These are phyloP conservation scores for Pisolithus albus DNA, from an alignment of 768 basidiomycete genomes.

Conservation along the genomic window DNA sequence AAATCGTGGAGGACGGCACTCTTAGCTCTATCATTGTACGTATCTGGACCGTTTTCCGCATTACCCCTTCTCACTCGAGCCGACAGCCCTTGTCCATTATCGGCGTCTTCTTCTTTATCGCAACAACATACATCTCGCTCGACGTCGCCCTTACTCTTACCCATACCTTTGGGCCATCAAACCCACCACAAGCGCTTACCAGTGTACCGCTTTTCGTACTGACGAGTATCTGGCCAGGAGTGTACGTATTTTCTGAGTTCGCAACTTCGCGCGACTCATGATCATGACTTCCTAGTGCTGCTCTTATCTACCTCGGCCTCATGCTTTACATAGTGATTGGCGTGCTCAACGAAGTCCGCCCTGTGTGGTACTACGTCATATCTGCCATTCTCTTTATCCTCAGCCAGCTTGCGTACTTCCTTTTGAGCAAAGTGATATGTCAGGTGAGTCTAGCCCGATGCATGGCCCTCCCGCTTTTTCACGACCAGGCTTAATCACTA, in stretches of 20 bases:
- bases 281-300: constrained; percentile 39
- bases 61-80: not conserved
- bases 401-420: constrained; percentile 76
- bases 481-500: constrained; percentile 6
- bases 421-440: constrained; percentile 75
- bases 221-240: constrained; percentile 72
- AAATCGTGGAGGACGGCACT: constrained; percentile 89
- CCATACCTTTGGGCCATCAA: constrained; percentile 48
- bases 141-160: constrained; percentile 74
- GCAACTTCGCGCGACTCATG: constrained; percentile 2
- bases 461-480: not conserved
- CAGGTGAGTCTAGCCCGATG: constrained; percentile 32
- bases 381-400: constrained; percentile 74
- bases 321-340: constrained; percentile 78
- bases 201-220: constrained; percentile 78
- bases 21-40: constrained; percentile 58
- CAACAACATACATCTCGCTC: constrained; percentile 77
- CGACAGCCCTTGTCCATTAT: constrained; percentile 58
- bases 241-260: constrained; percentile 37
- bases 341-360: constrained; percentile 71
- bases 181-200: constrained; percentile 48
- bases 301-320: constrained; percentile 59
- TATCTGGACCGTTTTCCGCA: constrained; percentile 11
- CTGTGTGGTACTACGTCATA: constrained; percentile 72
- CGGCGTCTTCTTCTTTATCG: constrained; percentile 52